A percentile compares a stretch with the other conserved stretches of the same genome.
Conservation (phyloP, 1,284 basidiomycete genomes). For the Heterobasidion annosum region DNA sequence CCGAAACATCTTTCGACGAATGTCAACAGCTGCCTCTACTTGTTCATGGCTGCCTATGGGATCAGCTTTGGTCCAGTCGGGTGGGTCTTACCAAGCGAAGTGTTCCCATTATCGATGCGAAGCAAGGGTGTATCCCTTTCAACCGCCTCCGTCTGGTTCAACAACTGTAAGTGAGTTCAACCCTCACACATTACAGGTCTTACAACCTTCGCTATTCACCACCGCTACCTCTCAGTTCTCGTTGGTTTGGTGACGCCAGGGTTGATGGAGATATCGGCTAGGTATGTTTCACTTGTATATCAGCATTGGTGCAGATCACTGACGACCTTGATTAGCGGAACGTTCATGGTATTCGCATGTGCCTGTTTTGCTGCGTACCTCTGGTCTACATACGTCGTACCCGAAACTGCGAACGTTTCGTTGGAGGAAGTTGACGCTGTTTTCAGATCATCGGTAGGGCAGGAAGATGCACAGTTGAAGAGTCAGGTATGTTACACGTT, state of each 20-base stretch:
- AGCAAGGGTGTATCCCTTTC: conserved; percentile 78
- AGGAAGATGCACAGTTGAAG: conserved; percentile 40
- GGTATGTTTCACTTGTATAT: conserved; percentile 28
- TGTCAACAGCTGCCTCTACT: conserved; percentile 51
- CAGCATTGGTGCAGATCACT: conserved; percentile 1
- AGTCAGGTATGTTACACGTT: conserved; percentile 29
- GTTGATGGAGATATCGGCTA: conserved; percentile 52
- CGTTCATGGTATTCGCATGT: conserved; percentile 58
- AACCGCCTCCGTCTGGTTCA: conserved; percentile 80
- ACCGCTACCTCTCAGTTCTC: conserved; percentile 39
- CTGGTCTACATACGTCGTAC: conserved; percentile 61
- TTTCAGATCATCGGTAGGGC: conserved; percentile 49
- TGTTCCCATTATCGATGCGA: conserved; percentile 82
- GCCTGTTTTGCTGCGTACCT: conserved; percentile 58
- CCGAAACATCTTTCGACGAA: conserved; percentile 8
- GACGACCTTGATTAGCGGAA: conserved; percentile 18
- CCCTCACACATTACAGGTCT: not conserved
- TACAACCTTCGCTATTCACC: not conserved
- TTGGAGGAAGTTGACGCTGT: conserved; percentile 71
- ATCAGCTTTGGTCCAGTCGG: conserved; percentile 79
- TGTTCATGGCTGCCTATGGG: conserved; percentile 79
- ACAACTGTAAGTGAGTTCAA: conserved; percentile 49
- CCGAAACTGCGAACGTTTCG: conserved; percentile 69
- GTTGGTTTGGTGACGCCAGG: conserved; percentile 75
- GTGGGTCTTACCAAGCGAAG: conserved; percentile 77